Evolutionary conservation across 306 rosid species (phyloP), one percentile per base, ranked within the genome.

Genomic region (Ochetophila trinervis): DNA sequence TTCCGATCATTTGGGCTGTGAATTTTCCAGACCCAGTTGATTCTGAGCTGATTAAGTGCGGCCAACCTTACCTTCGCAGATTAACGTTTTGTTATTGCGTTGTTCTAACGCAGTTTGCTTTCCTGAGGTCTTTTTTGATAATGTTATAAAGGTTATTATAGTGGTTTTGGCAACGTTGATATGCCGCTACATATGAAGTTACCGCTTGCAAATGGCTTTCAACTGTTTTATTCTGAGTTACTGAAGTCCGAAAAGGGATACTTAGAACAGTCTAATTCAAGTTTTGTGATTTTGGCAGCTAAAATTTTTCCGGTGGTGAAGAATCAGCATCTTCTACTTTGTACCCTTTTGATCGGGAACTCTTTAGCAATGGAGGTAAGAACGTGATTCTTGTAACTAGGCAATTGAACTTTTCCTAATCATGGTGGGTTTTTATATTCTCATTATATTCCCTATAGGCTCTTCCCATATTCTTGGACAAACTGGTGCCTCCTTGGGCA

Each of bases 331-430:
- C 97, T 90, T 68, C 70, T 90, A 67, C 91, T 93, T 34, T 93
- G 99, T 68, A 93, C 99, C 8, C 99, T 93, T 62, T 78, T 93
- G 78, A 93, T 93, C 49, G 99, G 97, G 49, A 93, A 93, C 71
- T 83, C 99, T 20, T 59, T 93, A 67, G 97, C 99, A 13, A 90
- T 93, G 96, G 99, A 93, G 97, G 98, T 93, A 80, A 68, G 6
- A 23, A 48, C 49, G 18, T 32, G 49, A 17, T 23, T 73, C 59
- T 68, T 60, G 5, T 35, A 53, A 40, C 27, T 42, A 12, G 40
- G 60, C 50, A 57, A 34, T 69, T 62, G 22, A 12, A 16, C 8
- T 22, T 5, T 19, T 47, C 53, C 21, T 35, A 2, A 21, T 12
- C 10, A 24, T 2, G 56, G 40, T 24, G 36, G 6, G 20, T 19